A percentile compares a stretch with the other conserved stretches of the same genome.
These are phyloP conservation scores for Rhododendron henanense DNA, from an alignment of 148 eudicot genomes.

Conservation along the genomic window DNA sequence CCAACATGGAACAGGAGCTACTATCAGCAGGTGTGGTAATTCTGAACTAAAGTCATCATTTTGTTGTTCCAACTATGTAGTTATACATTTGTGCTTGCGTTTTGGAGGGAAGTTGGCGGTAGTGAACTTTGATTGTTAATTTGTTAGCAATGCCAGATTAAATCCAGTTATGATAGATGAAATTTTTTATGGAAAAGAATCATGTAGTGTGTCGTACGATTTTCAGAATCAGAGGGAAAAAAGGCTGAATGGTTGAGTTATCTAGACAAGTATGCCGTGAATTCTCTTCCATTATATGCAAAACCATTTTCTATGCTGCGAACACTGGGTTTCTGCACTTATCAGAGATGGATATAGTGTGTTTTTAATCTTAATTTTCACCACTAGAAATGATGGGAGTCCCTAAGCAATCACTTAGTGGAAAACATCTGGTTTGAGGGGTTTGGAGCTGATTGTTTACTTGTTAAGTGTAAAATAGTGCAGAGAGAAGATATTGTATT, in stretches of 20 bases:
- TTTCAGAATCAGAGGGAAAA: background rate
- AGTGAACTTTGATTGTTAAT: background rate
- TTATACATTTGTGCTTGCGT: background rate
- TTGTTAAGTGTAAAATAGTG: background rate
- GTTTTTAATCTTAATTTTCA: background rate
- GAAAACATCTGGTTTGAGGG: background rate
- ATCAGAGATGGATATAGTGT: background rate
- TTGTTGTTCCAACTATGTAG: background rate
- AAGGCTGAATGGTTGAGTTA: background rate
- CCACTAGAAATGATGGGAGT: background rate
- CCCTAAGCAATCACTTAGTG: too few species aligned
- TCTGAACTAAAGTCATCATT: background rate
- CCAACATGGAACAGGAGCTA: conserved; percentile 15
- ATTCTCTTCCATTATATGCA: background rate
- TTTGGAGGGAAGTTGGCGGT: background rate
- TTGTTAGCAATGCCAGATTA: background rate
- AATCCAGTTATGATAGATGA: background rate
- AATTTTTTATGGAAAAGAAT: background rate
- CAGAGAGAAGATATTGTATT: background rate
- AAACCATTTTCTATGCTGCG: background rate
- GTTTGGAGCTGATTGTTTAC: background rate
- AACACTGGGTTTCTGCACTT: background rate
- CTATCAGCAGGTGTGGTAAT: conserved; percentile 30
- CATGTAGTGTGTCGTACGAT: background rate
- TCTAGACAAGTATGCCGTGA: background rate